A percentile compares a stretch with the other conserved stretches of the same genome.
Conservation (phyloP, 2,329 filamentous ascomycete species). For the Cylindrodendrum hubeiense region DNA sequence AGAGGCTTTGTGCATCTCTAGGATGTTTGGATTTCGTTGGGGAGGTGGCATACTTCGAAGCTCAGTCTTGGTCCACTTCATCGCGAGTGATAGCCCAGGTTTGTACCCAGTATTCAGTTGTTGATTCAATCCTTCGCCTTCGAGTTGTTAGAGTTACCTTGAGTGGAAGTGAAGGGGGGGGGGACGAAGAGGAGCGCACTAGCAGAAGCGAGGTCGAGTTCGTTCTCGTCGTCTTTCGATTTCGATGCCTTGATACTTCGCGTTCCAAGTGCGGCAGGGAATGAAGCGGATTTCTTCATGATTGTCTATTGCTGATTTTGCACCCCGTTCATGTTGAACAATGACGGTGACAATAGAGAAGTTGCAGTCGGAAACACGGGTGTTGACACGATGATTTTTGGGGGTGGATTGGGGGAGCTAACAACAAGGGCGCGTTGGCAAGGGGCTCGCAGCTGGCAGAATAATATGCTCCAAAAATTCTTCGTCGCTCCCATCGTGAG, state of each 20-base stretch:
- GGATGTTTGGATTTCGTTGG: background rate
- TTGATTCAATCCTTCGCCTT: background rate
- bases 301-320: background rate
- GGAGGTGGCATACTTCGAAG: slow-evolving; percentile 12
- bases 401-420: background rate
- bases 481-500: background rate
- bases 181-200: background rate
- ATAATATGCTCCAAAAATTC: background rate
- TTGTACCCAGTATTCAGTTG: background rate
- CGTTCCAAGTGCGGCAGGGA: slow-evolving; percentile 4
- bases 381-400: background rate
- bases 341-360: background rate
- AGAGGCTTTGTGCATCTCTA: background rate
- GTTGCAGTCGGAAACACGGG: background rate
- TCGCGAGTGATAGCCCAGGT: background rate
- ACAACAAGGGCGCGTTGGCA: background rate
- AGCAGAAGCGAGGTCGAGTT: background rate
- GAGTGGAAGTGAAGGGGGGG: no score
- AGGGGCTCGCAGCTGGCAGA: slow-evolving; percentile 3
- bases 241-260: background rate
- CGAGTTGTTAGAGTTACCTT: background rate
- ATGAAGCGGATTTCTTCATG: slow-evolving; percentile 24
- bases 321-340: background rate
- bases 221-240: background rate
- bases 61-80: slow-evolving; percentile 26